Evolutionary conservation across 352 stramenopile genomes (phyloP).

Genomic region (Globisporangium mamillatum): DNA sequence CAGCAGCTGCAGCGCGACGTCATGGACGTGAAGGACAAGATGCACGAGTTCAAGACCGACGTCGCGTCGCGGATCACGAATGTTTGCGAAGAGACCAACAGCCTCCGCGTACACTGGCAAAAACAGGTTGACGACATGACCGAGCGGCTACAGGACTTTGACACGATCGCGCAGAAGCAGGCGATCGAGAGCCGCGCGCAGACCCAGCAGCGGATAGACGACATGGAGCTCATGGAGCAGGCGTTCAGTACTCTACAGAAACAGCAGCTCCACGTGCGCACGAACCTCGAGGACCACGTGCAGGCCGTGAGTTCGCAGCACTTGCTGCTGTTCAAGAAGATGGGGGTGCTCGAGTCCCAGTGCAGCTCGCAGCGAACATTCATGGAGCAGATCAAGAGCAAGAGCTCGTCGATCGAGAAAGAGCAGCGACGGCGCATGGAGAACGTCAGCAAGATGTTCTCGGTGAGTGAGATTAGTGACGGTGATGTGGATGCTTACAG

Average conservation of each 20-base stretch:
- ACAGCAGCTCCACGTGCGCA: slow-evolving; percentile 56
- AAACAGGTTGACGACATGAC: slow-evolving; percentile 67
- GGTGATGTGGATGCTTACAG: background rate
- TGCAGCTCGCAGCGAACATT: slow-evolving; percentile 26
- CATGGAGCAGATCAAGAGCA: slow-evolving; percentile 54
- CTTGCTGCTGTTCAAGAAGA: slow-evolving; percentile 47
- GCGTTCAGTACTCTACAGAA: slow-evolving; percentile 61
- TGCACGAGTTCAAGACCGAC: slow-evolving; percentile 65
- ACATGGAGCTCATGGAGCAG: slow-evolving; percentile 76
- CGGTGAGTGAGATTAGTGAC: slow-evolving; percentile 27
- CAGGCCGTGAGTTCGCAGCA: slow-evolving; percentile 37
- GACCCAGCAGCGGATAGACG: slow-evolving; percentile 58
- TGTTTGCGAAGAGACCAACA: slow-evolving; percentile 65
- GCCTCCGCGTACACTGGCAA: slow-evolving; percentile 64
- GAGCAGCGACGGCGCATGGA: slow-evolving; percentile 73
- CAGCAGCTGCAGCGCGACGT: slow-evolving; percentile 80
- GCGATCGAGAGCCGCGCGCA: slow-evolving; percentile 35
- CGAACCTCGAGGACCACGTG: slow-evolving; percentile 52
- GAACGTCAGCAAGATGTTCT: slow-evolving; percentile 75
- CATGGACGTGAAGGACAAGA: slow-evolving; percentile 74
- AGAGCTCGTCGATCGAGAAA: slow-evolving; percentile 54
- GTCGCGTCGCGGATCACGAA: slow-evolving; percentile 49
- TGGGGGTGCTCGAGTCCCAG: slow-evolving; percentile 54
- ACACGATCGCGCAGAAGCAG: slow-evolving; percentile 40
- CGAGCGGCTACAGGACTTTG: slow-evolving; percentile 56